Base-by-base conservation (phyloP, 73 alveolate genomes). In the Stentor roeselii region DNA sequence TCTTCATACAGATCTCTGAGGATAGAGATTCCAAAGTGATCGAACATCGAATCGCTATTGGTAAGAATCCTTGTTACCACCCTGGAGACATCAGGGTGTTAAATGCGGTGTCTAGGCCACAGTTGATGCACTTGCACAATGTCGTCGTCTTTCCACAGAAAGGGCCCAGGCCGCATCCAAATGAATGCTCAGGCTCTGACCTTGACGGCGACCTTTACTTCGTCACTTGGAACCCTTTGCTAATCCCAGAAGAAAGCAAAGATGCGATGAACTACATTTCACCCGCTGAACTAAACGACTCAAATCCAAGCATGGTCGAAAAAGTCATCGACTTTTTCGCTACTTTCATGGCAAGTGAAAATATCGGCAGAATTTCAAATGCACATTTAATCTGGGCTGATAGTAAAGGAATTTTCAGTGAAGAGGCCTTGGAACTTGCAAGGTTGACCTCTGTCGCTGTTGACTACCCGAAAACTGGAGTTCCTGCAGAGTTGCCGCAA, bases 141-240 rank as follows among this genome's bases (percentile, higher is more conserved):
- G 98, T 93, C 3, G 76, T 95, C 34, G 97, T 95, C 39, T 95
- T 95, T 61, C 87, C 98, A n/a, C 74, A 87, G 30, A 88, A 86
- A 61, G 98, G 99, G 4, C 84, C 60, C 4, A 82, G 95, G 50
- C 97, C 99, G 59, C 88, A 91, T 36, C 89, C 84, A 39, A 86
- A 89, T 84, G 86, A 78, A 85, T 86, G 94, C 90, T 83, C 96
- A 6, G 96, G 96, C 31, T 96, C 97, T 0, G 99, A 95, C 78
- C 88, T 95, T 27, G 99, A 95, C 86, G 99, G 99, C 58, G 99
- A 95, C 82, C 74, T 92, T 50, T 95, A 88, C 86, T 91, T 82
- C 77, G 86, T 93, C 59, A 75, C 91, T 38, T 95, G 96, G 97
- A 92, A 89, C 78, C 78, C 60, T 32, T 0, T 59, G 60, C 38